Percentiles rank a stretch among this genome's conserved stretches.
Evolutionary conservation across 2,329 filamentous ascomycete genomes (phyloP).

Genomic region (Exophiala sp.): DNA sequence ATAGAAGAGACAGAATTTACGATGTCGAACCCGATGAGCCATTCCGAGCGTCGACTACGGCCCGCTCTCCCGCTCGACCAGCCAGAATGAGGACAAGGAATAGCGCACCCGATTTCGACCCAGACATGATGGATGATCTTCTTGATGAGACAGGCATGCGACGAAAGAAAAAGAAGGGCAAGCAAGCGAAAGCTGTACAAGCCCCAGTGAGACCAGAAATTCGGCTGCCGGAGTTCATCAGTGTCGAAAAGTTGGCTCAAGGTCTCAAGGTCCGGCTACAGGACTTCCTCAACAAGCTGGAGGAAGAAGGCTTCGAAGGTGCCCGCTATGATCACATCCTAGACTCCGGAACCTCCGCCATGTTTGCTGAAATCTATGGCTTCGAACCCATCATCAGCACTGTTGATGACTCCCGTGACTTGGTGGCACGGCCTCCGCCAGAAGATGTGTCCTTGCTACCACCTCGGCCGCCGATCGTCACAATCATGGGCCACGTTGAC

Average conservation of each 20-base stretch:
- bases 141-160: conserved; percentile 30
- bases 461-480: conserved; percentile 80
- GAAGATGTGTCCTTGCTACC: conserved; percentile 65
- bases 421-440: conserved; percentile 62
- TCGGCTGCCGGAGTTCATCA: conserved; percentile 84
- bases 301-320: conserved; percentile 83
- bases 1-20: conserved; percentile 21
- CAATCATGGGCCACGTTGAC: conserved; percentile 99
- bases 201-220: conserved; percentile 55
- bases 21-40: conserved; percentile 20
- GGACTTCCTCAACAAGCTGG: conserved; percentile 67
- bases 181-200: conserved; percentile 39
- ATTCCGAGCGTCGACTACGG: conserved; percentile 1
- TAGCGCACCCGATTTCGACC: conserved; percentile 20
- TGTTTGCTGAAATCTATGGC: conserved; percentile 88
- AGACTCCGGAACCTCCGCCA: conserved; percentile 79
- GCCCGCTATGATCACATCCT: conserved; percentile 76
- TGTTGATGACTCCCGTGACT: conserved; percentile 58
- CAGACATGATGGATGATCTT: conserved; percentile 36
- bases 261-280: conserved; percentile 65
- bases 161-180: conserved; percentile 29
- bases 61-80: neutral
- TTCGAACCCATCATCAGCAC: conserved; percentile 73
- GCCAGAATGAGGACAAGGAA: conserved; percentile 6
- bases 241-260: conserved; percentile 71